Evolutionary conservation across 371 early-diverging fungal genomes (phyloP), one percentile per base, ranked within the genome.

Genomic region (Actinomucor elegans): DNA sequence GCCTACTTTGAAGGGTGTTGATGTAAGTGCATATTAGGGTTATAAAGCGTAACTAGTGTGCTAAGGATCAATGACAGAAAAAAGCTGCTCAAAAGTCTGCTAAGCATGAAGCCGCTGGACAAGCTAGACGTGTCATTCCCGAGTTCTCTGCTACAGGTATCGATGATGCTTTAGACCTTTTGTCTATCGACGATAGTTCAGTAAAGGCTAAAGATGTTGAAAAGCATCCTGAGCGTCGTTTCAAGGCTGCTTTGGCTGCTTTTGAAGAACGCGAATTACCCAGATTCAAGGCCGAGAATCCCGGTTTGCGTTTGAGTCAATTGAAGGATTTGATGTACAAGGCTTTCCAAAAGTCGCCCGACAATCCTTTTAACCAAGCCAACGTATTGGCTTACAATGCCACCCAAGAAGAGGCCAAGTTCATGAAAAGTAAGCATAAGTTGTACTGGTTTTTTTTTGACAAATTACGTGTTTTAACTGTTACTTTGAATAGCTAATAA

Each of bases 361-460:
- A 92, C 23, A 94, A 92, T 61, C 93, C 94, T 21, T 85, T 91
- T 67, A 92, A 92, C 71, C 91, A 92, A 77, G 69, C 73, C 18
- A 80, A 81, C 37, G 56, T 88, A 42, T n/a, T 83, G 18, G 68
- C 79, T 17, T 87, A 89, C 66, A 90, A 93, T 61, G 87, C 91
- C 34, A 81, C 77, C 27, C 73, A 68, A 48, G 75, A 81, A 2
- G 85, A 89, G 11, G 70, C 80, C 42, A 61, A 65, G 24, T 52
- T 41, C 1, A 54, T 77, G 26, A 65, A 84, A 37, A 66, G 70
- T 75, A 70, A 52, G n/a, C n/a, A n/a, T 26, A 28, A 10, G n/a
- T 32, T 32, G 12, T 21, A 17, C 2, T 14, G 1, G 2, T 41
- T 15, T 50, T 50, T 26, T 5, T 36, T 10, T 26, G 1, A 17